Base-by-base conservation (phyloP, 305 asterid genomes). In the Coffea humblotiana region DNA sequence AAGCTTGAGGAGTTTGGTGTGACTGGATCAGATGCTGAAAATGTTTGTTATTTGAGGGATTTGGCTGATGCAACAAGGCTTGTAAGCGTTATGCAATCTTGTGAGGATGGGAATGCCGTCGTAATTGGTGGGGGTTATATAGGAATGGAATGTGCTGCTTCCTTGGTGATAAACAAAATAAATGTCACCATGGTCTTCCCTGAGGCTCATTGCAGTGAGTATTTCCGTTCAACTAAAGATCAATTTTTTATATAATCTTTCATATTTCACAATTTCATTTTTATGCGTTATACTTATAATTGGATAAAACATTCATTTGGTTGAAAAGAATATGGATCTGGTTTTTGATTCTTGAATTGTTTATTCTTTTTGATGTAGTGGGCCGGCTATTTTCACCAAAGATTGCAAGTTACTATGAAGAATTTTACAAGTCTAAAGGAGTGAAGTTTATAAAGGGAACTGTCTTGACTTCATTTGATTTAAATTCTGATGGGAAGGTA, bases 1-100 rank as follows among this genome's bases (percentile, higher is more conserved):
- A 94, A 88, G 91, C 92, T 94, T 69, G 98, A 92, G 88, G 98
- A 94, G 88, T 92, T 94, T 78, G 98, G 98, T 77, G 97, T 92
- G 83, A 83, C 74, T 80, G 92, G 89, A 79, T 92, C 90, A 66
- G 95, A 90, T 79, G 97, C 97, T 69, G 88, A 87, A 79, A 91
- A 92, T 76, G 93, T 94, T 61, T 92, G 97, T 85, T 92, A 94
- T 87, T 86, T 91, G 70, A 87, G 97, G 70, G 88, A 94, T 80
- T 86, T 92, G 88, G 88, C 90, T 83, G 97, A 94, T 88, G 97
- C 97, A 43, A 90, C 90, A 81, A 90, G 88, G 86, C 90, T 94
- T 84, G 93, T 86, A 52, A 80, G 80, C 71, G 93, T 87, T 75
- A 92, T 91, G 89, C 86, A 86, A 87, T 88, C 90, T 79, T 86